phyloP scores from a whole-genome alignment of 176 grass and related monocot genomes.

The Sorghum bicolor region Sorghum_bicolor_NCBIv3 NC_012870.2:70192001-70192500 shows the following conservation, averaged over 20 bases:
- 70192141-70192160: slow-evolving; percentile 5
- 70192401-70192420: too few species aligned
- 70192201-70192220: not conserved
- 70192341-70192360: too few species aligned
- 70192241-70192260: slow-evolving; percentile 3
- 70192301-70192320: not conserved
- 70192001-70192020: slow-evolving; percentile 29
- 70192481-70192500: too few species aligned
- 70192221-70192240: not conserved
- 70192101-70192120: slow-evolving; percentile 10
- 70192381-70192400: too few species aligned
- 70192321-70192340: too few species aligned
- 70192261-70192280: not conserved
- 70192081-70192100: slow-evolving; percentile 22
- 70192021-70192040: slow-evolving; percentile 41
- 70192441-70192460: too few species aligned
- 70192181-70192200: slow-evolving; percentile 41
- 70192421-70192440: too few species aligned
- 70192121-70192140: not conserved
- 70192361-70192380: too few species aligned
- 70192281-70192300: too few species aligned
- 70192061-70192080: slow-evolving; percentile 12
- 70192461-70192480: too few species aligned
- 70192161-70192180: not conserved
- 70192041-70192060: slow-evolving; percentile 43